Conservation (phyloP, 169 alveolate genomes). For the Cryptosporidium ryanae region DNA sequence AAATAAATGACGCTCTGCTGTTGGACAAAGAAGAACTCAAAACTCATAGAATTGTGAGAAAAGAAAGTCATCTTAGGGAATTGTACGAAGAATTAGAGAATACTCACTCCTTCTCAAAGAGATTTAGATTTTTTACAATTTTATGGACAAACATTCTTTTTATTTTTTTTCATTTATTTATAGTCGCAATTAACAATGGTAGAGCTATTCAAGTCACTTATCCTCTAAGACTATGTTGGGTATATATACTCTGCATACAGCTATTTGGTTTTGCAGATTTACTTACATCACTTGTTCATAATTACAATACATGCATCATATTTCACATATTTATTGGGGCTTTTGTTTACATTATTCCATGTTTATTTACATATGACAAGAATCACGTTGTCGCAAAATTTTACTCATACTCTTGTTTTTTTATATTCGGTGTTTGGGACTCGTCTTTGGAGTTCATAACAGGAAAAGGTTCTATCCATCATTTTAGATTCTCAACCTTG, state of each 20-base stretch:
- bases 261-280: conserved; percentile 32
- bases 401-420: conserved; percentile 50
- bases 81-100: conserved; percentile 25
- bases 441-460: conserved; percentile 68
- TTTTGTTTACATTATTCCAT: conserved; percentile 6
- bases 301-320: conserved; percentile 12
- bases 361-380: conserved; percentile 37
- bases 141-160: conserved; percentile 5
- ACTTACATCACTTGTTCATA: conserved; percentile 9
- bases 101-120: conserved; percentile 8
- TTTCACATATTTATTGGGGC: conserved; percentile 14
- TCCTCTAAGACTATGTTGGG: conserved; percentile 41
- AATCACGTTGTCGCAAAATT: conserved; percentile 11
- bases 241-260: conserved; percentile 14
- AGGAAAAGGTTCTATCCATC: conserved; percentile 54
- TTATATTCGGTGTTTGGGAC: conserved; percentile 66
- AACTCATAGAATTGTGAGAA: conserved; percentile 14
- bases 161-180: conserved; percentile 14
- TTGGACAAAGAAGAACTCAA: not conserved
- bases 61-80: conserved; percentile 30
- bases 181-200: conserved; percentile 24
- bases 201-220: conserved; percentile 50
- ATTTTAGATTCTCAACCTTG: conserved; percentile 36
- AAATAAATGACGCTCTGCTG: too few species aligned
- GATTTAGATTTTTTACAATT: conserved; percentile 31